Evolutionary conservation across 2,329 filamentous ascomycete species (phyloP).

Genomic region (Aureobasidium sp.): DNA sequence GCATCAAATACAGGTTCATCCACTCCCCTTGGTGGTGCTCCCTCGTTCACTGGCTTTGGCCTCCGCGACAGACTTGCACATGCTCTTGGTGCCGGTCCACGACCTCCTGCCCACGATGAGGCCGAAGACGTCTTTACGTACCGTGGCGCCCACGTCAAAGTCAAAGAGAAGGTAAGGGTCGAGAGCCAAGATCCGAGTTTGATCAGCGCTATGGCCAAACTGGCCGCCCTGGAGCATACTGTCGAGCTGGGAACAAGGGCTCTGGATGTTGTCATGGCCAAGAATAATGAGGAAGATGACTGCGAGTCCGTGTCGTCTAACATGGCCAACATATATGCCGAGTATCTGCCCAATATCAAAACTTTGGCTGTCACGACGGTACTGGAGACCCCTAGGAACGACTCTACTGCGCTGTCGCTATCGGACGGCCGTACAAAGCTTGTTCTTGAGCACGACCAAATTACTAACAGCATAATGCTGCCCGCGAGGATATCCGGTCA

Average conservation of each 20-base stretch:
- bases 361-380: conserved; percentile 51
- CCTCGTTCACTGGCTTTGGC: conserved; percentile 47
- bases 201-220: conserved; percentile 74
- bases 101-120: conserved; percentile 48
- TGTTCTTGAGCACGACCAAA: conserved; percentile 39
- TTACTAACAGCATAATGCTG: conserved; percentile 37
- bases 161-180: conserved; percentile 81
- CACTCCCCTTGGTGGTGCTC: conserved; percentile 21
- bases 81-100: conserved; percentile 18
- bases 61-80: conserved; percentile 48
- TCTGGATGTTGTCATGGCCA: conserved; percentile 69
- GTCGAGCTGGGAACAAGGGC: conserved; percentile 63
- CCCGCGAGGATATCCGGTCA: conserved; percentile 38
- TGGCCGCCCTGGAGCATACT: conserved; percentile 68
- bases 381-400: conserved; percentile 36
- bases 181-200: conserved; percentile 84
- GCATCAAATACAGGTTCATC: conserved; percentile 26
- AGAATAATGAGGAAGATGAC: conserved; percentile 33
- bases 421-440: conserved; percentile 37
- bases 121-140: conserved; percentile 68
- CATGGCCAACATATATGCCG: conserved; percentile 46
- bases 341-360: conserved; percentile 53
- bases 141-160: conserved; percentile 63
- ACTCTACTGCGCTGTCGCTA: conserved; percentile 36
- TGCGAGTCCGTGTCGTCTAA: not conserved